Evolutionary conservation across 768 basidiomycete genomes (phyloP).

Genomic region (Albatrellus ellisii): DNA sequence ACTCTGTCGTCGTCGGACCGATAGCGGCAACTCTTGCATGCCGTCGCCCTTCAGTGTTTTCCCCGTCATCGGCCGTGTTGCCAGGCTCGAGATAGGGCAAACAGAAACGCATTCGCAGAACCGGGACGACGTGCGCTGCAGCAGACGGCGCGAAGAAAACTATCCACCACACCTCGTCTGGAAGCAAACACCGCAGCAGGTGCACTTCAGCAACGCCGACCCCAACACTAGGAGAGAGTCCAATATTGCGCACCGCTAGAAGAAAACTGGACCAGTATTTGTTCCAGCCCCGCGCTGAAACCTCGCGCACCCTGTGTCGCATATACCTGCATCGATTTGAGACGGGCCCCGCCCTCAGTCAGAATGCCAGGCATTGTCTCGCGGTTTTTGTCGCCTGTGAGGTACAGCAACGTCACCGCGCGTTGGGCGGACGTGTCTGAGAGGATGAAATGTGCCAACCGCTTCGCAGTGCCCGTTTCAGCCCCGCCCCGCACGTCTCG

Average conservation of each 20-base stretch:
- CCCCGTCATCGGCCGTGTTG: background rate
- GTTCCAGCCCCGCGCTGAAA: slow-evolving; percentile 33
- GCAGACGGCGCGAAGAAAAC: slow-evolving; percentile 68
- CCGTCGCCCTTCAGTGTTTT: background rate
- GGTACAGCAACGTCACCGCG: slow-evolving; percentile 40
- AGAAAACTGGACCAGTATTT: slow-evolving; percentile 3
- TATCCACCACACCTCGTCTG: slow-evolving; percentile 42
- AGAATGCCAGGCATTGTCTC: slow-evolving; percentile 50
- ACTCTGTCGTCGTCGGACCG: slow-evolving; percentile 50
- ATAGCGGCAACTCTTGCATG: slow-evolving; percentile 38
- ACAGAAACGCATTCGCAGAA: slow-evolving; percentile 31
- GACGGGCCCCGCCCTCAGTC: slow-evolving; percentile 25
- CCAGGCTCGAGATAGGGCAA: slow-evolving; percentile 16
- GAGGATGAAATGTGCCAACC: slow-evolving; percentile 53
- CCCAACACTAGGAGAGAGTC: no score
- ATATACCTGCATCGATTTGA: slow-evolving; percentile 54
- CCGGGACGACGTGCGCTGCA: slow-evolving; percentile 41
- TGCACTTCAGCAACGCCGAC: no score
- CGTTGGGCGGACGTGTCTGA: slow-evolving; percentile 20
- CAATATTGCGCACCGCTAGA: no score
- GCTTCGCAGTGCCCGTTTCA: slow-evolving; percentile 53
- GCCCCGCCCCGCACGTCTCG: slow-evolving; percentile 32
- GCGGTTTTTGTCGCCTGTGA: slow-evolving; percentile 81
- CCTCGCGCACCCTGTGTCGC: slow-evolving; percentile 43
- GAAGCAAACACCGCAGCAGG: background rate